Evolutionary conservation across 352 stramenopile species (phyloP), one percentile per base, ranked within the genome.

Genomic region (Globisporangium alternatum): DNA sequence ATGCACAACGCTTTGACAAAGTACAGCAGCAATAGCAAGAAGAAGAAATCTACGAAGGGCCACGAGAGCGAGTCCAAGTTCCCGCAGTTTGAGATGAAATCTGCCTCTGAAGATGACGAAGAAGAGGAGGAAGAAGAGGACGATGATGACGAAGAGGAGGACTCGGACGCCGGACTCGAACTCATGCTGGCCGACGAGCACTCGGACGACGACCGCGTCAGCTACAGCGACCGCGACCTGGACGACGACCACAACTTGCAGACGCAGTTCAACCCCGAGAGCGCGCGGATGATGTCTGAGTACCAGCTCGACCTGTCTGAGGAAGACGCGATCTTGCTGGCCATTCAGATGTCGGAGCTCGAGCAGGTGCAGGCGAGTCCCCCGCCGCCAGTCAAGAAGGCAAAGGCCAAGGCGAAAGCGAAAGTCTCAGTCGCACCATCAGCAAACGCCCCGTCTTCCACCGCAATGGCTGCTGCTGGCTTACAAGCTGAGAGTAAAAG

Each of bases 191-290:
- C 41, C 0, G 76, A 80, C 8, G 78, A 90, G 53, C 81, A 75
- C 55, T 92, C 83, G 3, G 83, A 90, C 37, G 81, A 89, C 49
- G 76, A 88, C 43, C 74, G 68, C n/a, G 54, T 73, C 21, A 74
- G 74, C 35, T 64, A 66, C 21, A 83, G 73, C 8, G 76, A 86
- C 51, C 71, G 73, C 35, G 68, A 81, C 35, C 55, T 70, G 2
- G 72, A 78, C 21, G 74, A 81, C 13, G 60, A 67, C 22, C 57
- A 44, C 17, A 19, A 63, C 2, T 64, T 64, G 31, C 57, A 44
- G 17, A 28, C 45, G 9, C 68, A 72, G 5, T 49, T 70, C 15
- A 80, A 76, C 43, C 33, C 65, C 1, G 77, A 83, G 39, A 66
- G 67, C 60, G 59, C 75, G 62, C 68, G 71, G 3, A 64, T 81